phyloP scores from a whole-genome alignment of 768 basidiomycete genomes.

The Tulasnella sp. region DNA sequence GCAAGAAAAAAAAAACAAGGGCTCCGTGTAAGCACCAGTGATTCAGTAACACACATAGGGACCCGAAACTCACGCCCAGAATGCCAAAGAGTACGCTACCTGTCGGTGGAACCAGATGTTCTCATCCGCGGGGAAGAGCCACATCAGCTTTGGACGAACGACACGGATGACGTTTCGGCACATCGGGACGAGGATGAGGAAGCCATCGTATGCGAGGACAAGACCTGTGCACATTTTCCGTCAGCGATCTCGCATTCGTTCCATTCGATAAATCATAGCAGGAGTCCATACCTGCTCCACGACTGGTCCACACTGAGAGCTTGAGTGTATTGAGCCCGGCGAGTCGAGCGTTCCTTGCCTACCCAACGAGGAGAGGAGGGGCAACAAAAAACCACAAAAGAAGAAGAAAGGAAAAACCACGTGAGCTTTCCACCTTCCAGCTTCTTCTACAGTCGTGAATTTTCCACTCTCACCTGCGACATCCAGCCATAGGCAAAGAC shows the following conservation, averaged over 20 bases:
- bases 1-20: too few species aligned
- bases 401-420: neutral
- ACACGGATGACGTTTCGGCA: conserved; percentile 78
- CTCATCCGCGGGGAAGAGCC: conserved; percentile 86
- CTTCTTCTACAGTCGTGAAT: neutral
- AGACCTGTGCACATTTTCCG: conserved; percentile 36
- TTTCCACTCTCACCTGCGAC: conserved; percentile 44
- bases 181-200: conserved; percentile 79
- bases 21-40: neutral
- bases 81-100: conserved; percentile 88
- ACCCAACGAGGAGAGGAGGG: neutral
- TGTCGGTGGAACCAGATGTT: conserved; percentile 95
- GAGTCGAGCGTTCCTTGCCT: conserved; percentile 53
- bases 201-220: conserved; percentile 76
- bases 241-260: neutral
- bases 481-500: conserved; percentile 85
- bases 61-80: conserved; percentile 45
- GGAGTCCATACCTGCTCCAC: conserved; percentile 53
- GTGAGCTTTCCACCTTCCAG: neutral
- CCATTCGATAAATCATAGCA: neutral
- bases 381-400: neutral
- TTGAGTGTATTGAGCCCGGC: conserved; percentile 65
- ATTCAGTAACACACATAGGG: conserved; percentile 2
- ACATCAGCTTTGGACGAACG: conserved; percentile 66
- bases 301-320: conserved; percentile 82